These are phyloP conservation scores for Fraxinus sp. DNA, from an alignment of 305 asterid species.

Conservation along the genomic window DNA sequence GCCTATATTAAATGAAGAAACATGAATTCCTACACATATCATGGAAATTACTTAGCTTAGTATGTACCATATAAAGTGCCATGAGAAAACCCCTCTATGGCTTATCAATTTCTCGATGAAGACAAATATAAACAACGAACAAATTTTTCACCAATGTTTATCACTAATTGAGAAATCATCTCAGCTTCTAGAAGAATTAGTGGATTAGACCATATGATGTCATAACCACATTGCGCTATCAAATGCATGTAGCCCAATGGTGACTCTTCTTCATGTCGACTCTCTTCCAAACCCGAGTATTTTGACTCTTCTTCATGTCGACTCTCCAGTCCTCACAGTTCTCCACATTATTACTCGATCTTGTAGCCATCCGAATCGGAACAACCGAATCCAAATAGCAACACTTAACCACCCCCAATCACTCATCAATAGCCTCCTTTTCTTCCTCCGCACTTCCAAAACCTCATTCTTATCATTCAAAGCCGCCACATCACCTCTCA, in stretches of 20 bases:
- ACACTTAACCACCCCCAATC: too few relatives aligned
- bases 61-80: background rate
- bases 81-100: too few relatives aligned
- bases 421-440: conserved; percentile 24
- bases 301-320: too few relatives aligned
- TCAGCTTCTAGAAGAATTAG: background rate
- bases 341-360: too few relatives aligned
- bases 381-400: too few relatives aligned
- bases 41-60: background rate
- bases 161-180: background rate
- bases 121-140: background rate
- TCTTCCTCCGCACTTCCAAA: conserved; percentile 45
- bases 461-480: conserved; percentile 28
- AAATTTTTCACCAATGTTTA: background rate
- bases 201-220: background rate
- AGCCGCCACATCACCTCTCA: conserved; percentile 33
- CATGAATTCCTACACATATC: background rate
- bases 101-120: background rate
- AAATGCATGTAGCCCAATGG: background rate
- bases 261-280: too few relatives aligned
- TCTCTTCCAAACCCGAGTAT: too few relatives aligned
- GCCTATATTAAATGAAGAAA: background rate
- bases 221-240: background rate
- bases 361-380: too few relatives aligned
- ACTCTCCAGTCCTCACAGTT: too few relatives aligned